Evolutionary conservation across 352 stramenopile species (phyloP), one percentile per base, ranked within the genome.

Genomic region (Stramenopiles sp.): DNA sequence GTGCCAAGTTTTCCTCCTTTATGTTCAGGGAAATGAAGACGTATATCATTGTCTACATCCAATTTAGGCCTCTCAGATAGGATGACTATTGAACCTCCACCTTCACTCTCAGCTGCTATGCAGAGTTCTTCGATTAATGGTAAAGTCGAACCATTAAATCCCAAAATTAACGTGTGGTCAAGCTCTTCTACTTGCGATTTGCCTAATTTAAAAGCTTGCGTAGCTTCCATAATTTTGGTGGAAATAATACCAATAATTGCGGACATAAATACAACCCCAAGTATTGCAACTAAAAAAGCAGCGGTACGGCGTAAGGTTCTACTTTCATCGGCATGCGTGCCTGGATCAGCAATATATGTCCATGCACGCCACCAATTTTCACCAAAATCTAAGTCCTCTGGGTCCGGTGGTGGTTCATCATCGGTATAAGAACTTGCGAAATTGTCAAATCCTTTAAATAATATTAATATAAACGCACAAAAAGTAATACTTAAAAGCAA

Each of bases 231-330:
- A 84, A 95, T 93, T 7, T 83, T 86, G 63, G 94, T 90, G 7
- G 92, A 89, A 0, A 94, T 88, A 33, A 94, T 94, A 31, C 90
- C 90, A 85, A 94, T 91, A 79, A 94, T 93, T 7, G 94, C 87
- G 23, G 89, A 91, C 78, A 94, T 93, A 79, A 93, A 91, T 20
- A 95, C 79, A 76, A 93, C 90, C 7, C 88, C 88, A 33, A 88
- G 63, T 1, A 93, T 76, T 6, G 78, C 90, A 43, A 90, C 88
- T 30, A 88, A 20, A 32, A 87, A 83, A 43, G 83, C 80, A 1
- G 84, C 74, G 74, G 81, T 77, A 13, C 78, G 63, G 23, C 65
- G 79, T 13, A 78, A 32, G 30, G 29, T 79, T n/a, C 78, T 74
- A 30, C 31, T 31, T 32, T 81, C 80, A 31, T 82, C 80, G 6